phyloP scores from a whole-genome alignment of 257 asterid species.

The Capsicum pubescens region DNA sequence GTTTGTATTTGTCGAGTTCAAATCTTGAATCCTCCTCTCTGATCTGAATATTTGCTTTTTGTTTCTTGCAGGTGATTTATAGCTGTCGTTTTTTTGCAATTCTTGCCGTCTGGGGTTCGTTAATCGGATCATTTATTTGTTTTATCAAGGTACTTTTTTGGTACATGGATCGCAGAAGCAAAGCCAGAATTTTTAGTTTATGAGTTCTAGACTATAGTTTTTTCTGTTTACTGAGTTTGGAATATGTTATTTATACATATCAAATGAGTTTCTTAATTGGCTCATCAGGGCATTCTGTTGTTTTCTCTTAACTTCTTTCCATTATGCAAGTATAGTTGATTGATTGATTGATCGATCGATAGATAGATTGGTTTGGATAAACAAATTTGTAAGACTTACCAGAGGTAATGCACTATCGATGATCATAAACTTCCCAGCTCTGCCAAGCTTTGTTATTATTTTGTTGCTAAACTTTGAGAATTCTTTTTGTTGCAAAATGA shows the following conservation, averaged over 20 bases:
- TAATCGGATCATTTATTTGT: conserved; percentile 85
- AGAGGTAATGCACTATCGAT: not conserved
- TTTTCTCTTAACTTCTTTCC: not conserved
- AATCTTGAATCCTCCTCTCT: not conserved
- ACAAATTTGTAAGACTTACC: too few species aligned
- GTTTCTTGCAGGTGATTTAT: conserved; percentile 63
- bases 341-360: not conserved
- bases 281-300: not conserved
- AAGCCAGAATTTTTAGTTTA: not conserved
- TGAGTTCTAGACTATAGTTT: not conserved
- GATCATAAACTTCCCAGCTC: not conserved
- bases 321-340: not conserved
- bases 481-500: not conserved
- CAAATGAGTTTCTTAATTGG: not conserved
- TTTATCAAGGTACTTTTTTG: conserved; percentile 32
- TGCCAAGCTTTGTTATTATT: not conserved
- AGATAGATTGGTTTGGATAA: not conserved
- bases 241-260: not conserved
- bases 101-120: conserved; percentile 93
- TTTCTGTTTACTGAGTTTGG: not conserved
- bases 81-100: conserved; percentile 86
- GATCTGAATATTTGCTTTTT: not conserved
- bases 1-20: not conserved
- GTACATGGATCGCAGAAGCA: not conserved
- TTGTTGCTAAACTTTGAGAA: not conserved